Conservation (phyloP, 495 filamentous ascomycete genomes). For the Niebla homalea region DNA sequence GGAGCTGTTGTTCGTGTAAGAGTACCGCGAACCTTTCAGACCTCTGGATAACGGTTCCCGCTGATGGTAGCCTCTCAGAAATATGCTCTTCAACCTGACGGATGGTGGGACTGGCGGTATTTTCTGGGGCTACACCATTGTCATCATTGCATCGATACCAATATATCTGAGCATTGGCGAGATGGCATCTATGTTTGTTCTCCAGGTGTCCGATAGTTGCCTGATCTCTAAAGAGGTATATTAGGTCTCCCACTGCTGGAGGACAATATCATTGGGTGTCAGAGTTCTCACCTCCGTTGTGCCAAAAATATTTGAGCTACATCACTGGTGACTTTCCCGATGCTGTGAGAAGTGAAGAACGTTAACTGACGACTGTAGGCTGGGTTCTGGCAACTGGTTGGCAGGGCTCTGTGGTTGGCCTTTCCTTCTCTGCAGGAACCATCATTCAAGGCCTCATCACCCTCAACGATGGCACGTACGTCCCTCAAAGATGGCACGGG, state of each 20-base stretch:
- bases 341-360: background rate
- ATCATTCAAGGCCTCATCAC: slow-evolving; percentile 48
- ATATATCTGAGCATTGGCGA: slow-evolving; percentile 41
- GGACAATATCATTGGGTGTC: slow-evolving; percentile 49
- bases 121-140: slow-evolving; percentile 42
- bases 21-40: background rate
- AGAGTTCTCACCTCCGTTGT: slow-evolving; percentile 40
- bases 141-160: slow-evolving; percentile 31
- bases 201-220: background rate
- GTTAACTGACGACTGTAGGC: slow-evolving; percentile 17
- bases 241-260: slow-evolving; percentile 37
- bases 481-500: slow-evolving; percentile 43
- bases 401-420: slow-evolving; percentile 41
- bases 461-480: slow-evolving; percentile 24
- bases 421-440: slow-evolving; percentile 40
- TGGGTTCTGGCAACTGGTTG: slow-evolving; percentile 50
- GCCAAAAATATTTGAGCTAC: slow-evolving; percentile 46
- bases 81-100: slow-evolving; percentile 32
- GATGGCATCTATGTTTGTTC: slow-evolving; percentile 41
- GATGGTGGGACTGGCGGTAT: slow-evolving; percentile 45
- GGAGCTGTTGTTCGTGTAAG: slow-evolving; percentile 13
- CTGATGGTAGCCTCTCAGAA: slow-evolving; percentile 10
- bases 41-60: background rate
- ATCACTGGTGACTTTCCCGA: slow-evolving; percentile 31
- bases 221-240: background rate